Percentiles rank a stretch among this genome's conserved stretches.
Conservation (phyloP, 139 green algal genomes). For the Picochlorum sp. region DNA sequence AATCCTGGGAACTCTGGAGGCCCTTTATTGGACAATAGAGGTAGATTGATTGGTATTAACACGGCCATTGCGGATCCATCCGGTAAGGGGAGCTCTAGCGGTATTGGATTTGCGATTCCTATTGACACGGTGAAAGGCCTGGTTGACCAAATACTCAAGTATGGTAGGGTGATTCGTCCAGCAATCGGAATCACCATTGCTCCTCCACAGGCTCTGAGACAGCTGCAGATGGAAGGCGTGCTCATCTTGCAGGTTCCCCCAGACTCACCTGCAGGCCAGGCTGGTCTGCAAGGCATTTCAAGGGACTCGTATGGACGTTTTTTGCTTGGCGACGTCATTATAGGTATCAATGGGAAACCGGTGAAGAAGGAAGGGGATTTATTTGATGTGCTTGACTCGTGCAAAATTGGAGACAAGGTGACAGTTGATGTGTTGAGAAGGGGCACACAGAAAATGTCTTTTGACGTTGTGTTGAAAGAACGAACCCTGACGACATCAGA, state of each 20-base stretch:
- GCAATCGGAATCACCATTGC: slow-evolving; percentile 85
- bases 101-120: slow-evolving; percentile 66
- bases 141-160: slow-evolving; percentile 67
- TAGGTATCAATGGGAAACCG: slow-evolving; percentile 30
- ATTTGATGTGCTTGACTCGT: slow-evolving; percentile 44
- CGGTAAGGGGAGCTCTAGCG: slow-evolving; percentile 27
- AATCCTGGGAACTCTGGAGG: slow-evolving; percentile 57
- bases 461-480: slow-evolving; percentile 26
- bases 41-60: slow-evolving; percentile 65
- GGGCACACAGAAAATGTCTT: slow-evolving; percentile 3
- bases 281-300: slow-evolving; percentile 23
- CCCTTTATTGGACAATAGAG: slow-evolving; percentile 20
- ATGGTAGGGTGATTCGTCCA: slow-evolving; percentile 49
- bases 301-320: slow-evolving; percentile 27
- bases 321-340: slow-evolving; percentile 44
- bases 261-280: slow-evolving; percentile 55
- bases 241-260: slow-evolving; percentile 36
- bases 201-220: slow-evolving; percentile 32
- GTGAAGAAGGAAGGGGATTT: slow-evolving; percentile 45
- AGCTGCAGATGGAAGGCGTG: slow-evolving; percentile 34
- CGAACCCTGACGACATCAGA: slow-evolving; percentile 3
- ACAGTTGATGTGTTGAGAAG: slow-evolving; percentile 23
- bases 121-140: slow-evolving; percentile 52
- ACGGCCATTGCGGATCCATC: slow-evolving; percentile 55
- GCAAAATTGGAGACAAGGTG: slow-evolving; percentile 34